Conservation (phyloP, 75 land plant genomes). For the Pinus albicaulis region DNA sequence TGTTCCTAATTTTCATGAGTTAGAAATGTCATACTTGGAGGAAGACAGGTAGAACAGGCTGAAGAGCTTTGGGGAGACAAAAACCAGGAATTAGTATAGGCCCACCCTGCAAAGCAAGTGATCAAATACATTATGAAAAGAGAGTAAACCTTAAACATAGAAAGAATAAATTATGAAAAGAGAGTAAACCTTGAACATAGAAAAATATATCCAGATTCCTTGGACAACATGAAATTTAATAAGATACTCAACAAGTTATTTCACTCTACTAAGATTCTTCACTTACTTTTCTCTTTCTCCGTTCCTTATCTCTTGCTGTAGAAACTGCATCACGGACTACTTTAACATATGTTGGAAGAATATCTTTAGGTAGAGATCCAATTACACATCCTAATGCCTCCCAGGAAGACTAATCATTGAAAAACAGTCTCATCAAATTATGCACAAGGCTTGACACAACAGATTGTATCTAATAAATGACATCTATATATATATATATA, state of each 20-base stretch:
- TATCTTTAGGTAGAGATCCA: conserved; percentile 81
- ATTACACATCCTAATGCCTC: conserved; percentile 89
- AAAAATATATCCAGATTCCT: neutral
- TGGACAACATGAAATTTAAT: neutral
- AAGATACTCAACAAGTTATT: neutral
- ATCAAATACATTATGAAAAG: neutral
- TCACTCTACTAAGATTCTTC: neutral
- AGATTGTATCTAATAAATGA: neutral
- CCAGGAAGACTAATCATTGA: conserved; percentile 78
- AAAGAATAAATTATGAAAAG: neutral
- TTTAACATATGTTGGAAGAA: conserved; percentile 84
- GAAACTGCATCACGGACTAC: conserved; percentile 97
- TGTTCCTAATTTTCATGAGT: neutral
- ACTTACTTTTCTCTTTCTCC: conserved; percentile 86
- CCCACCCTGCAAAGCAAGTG: conserved; percentile 71
- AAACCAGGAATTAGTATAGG: conserved; percentile 89
- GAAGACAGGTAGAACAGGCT: conserved; percentile 86
- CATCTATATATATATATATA: too few relatives aligned
- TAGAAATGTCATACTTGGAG: conserved; percentile 64
- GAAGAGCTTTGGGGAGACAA: conserved; percentile 96
- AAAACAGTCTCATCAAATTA: neutral
- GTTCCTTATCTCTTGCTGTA: conserved; percentile 96
- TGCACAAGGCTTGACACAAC: neutral
- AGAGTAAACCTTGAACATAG: neutral
- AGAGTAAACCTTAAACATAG: neutral